Conservation (phyloP, 441 rosid species). For the Bocquillonia castaneifolia region DNA sequence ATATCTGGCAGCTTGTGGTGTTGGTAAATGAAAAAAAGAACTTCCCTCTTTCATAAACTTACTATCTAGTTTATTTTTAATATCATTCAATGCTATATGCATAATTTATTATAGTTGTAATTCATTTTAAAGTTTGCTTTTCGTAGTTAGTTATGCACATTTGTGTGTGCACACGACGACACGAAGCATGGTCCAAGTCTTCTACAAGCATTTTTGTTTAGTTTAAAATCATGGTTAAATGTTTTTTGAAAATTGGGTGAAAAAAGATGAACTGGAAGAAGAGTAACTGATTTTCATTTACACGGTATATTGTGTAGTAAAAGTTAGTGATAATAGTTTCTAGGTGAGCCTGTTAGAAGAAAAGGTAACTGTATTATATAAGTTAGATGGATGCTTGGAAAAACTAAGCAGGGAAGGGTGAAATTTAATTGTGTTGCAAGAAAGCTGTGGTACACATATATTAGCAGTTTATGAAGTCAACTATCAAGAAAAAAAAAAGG, state of each 20-base stretch:
- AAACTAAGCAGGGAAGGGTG: background rate
- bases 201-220: background rate
- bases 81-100: too few relatives aligned
- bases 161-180: background rate
- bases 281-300: too few relatives aligned
- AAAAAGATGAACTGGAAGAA: too few relatives aligned
- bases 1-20: constrained; percentile 91
- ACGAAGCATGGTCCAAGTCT: too few relatives aligned
- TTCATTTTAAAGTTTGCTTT: background rate
- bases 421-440: background rate
- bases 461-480: background rate
- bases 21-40: too few relatives aligned
- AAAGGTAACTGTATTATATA: background rate
- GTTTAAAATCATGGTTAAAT: too few relatives aligned
- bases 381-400: background rate
- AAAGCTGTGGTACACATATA: background rate
- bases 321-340: background rate
- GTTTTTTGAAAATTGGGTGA: too few relatives aligned
- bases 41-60: background rate
- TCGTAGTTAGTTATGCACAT: too few relatives aligned
- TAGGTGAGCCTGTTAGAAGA: background rate
- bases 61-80: too few relatives aligned
- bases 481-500: background rate
- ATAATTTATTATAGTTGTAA: too few relatives aligned
- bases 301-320: background rate